A percentile compares a stretch with the other conserved stretches of the same genome.
These are phyloP conservation scores for Fusarium pseudonygamai DNA, from an alignment of 2,329 filamentous ascomycete species.

Conservation along the genomic window DNA sequence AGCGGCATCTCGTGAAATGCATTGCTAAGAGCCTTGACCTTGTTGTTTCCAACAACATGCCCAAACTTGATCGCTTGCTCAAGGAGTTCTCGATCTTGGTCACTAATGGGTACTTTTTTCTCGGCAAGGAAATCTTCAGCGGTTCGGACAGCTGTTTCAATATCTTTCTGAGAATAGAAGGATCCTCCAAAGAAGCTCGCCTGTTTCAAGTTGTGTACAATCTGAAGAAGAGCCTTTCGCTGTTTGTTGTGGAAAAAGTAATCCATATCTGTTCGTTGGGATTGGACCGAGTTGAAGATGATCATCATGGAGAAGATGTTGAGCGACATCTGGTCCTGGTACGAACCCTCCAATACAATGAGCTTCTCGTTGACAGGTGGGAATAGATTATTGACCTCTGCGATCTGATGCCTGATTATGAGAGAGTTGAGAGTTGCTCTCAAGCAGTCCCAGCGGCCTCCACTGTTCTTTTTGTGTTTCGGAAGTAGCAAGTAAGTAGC, in stretches of 20 bases:
- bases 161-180: slow-evolving; percentile 73
- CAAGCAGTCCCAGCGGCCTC: slow-evolving; percentile 70
- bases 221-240: slow-evolving; percentile 68
- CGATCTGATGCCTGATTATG: slow-evolving; percentile 80
- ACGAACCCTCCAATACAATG: slow-evolving; percentile 80
- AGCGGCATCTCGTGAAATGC: slow-evolving; percentile 81
- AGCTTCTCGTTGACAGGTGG: slow-evolving; percentile 78
- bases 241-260: slow-evolving; percentile 89
- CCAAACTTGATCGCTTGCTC: slow-evolving; percentile 73
- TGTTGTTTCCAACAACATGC: slow-evolving; percentile 65
- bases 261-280: slow-evolving; percentile 82
- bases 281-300: slow-evolving; percentile 87
- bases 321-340: slow-evolving; percentile 82
- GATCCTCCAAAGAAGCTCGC: slow-evolving; percentile 87
- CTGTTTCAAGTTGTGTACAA: slow-evolving; percentile 83
- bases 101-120: slow-evolving; percentile 65
- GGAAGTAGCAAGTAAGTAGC: slow-evolving; percentile 73
- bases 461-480: slow-evolving; percentile 59
- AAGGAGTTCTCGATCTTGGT: slow-evolving; percentile 69
- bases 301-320: slow-evolving; percentile 89
- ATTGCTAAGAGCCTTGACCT: slow-evolving; percentile 73
- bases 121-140: slow-evolving; percentile 74
- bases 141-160: slow-evolving; percentile 71
- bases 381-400: slow-evolving; percentile 75
- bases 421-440: slow-evolving; percentile 77